A percentile compares a stretch with the other conserved stretches of the same genome.
These are phyloP conservation scores for Nakazawaea populi DNA, from an alignment of 805 yeast species.

Conservation along the genomic window DNA sequence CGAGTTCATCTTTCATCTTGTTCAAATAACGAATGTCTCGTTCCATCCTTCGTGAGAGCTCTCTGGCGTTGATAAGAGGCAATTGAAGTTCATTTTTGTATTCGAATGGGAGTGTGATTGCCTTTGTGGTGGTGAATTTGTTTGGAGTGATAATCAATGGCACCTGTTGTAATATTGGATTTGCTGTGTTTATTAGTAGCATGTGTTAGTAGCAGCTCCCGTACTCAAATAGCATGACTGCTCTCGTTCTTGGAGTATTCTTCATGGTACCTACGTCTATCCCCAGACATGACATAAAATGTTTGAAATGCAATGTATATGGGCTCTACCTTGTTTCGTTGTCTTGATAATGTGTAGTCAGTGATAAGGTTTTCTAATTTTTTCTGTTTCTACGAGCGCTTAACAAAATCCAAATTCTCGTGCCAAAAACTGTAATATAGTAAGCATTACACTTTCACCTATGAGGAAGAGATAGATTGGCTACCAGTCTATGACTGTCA, in stretches of 20 bases:
- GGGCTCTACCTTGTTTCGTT: no score
- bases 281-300: background rate
- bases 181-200: background rate
- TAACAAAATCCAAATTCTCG: no score
- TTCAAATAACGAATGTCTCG: background rate
- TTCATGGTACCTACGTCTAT: background rate
- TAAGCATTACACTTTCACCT: no score
- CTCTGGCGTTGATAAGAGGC: background rate
- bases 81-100: background rate
- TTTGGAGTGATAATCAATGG: slow-evolving; percentile 9
- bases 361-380: no score
- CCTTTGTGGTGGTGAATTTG: slow-evolving; percentile 6
- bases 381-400: no score
- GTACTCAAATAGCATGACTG: no score
- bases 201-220: background rate
- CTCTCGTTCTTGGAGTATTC: no score
- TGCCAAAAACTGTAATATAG: no score
- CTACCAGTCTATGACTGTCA: no score
- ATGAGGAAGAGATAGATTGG: no score
- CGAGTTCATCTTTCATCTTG: background rate
- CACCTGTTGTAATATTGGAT: slow-evolving; percentile 7
- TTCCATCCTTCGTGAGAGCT: background rate
- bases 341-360: no score
- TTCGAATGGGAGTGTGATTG: slow-evolving; percentile 8
- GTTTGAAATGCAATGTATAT: no score